These are phyloP conservation scores for Tanacetum coccineum DNA, from an alignment of 129 eudicot genomes.

Conservation along the genomic window DNA sequence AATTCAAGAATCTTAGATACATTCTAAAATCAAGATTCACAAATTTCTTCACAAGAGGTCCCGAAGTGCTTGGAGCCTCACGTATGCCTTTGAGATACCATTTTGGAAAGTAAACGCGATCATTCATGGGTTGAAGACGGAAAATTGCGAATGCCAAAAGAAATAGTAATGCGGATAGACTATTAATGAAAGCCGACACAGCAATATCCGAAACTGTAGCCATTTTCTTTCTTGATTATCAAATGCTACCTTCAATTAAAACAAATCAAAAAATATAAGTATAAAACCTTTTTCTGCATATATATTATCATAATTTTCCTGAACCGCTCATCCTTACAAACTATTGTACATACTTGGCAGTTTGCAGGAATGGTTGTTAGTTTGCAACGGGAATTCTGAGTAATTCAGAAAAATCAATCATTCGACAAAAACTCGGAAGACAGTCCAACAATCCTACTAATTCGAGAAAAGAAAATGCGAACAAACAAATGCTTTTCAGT, in stretches of 20 bases:
- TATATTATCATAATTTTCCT: not conserved
- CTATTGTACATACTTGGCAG: not conserved
- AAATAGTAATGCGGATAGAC: slow-evolving; percentile 70
- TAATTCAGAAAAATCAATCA: not conserved
- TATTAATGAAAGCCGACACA: slow-evolving; percentile 73
- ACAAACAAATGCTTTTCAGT: not conserved
- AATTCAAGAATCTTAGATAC: slow-evolving; percentile 72
- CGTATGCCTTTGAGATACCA: slow-evolving; percentile 96
- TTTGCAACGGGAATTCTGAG: not conserved
- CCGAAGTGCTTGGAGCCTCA: slow-evolving; percentile 65
- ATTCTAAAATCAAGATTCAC: slow-evolving; percentile 73
- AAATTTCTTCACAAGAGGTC: slow-evolving; percentile 56
- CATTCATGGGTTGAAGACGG: slow-evolving; percentile 91
- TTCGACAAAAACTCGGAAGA: not conserved
- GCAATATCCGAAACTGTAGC: slow-evolving; percentile 67
- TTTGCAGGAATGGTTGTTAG: slow-evolving; percentile 1
- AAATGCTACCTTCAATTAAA: slow-evolving; percentile 44
- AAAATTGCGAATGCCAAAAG: slow-evolving; percentile 81
- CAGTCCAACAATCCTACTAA: not conserved
- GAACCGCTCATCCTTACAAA: slow-evolving; percentile 6
- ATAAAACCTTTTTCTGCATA: not conserved
- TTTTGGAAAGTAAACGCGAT: slow-evolving; percentile 94
- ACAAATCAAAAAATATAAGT: not conserved
- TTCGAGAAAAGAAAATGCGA: not conserved
- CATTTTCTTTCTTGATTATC: slow-evolving; percentile 42